Evolutionary conservation across 129 eudicot genomes (phyloP).

Genomic region (Artemisia annua): DNA sequence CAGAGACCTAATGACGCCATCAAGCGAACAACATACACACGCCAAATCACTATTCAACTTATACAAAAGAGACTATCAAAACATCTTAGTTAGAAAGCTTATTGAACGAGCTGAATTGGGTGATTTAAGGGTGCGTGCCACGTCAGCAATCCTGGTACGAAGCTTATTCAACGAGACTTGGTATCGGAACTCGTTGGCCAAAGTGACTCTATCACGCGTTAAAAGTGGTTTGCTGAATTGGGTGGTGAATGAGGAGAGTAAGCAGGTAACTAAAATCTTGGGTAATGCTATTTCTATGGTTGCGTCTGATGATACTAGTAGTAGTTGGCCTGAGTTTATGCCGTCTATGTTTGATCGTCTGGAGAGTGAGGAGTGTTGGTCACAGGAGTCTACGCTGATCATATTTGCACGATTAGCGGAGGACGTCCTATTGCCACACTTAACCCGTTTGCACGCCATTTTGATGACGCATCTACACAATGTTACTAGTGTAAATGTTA

Average conservation of each 20-base stretch:
- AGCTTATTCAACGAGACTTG: conserved; percentile 69
- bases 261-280: conserved; percentile 66
- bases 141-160: conserved; percentile 79
- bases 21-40: too few relatives aligned
- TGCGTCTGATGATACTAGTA: too few relatives aligned
- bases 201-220: conserved; percentile 52
- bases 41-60: too few relatives aligned
- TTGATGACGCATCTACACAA: conserved; percentile 62
- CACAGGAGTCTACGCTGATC: too few relatives aligned
- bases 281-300: conserved; percentile 90
- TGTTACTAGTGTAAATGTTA: conserved; percentile 53
- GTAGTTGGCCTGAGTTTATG: too few relatives aligned
- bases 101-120: conserved; percentile 31
- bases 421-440: conserved; percentile 61
- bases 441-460: conserved; percentile 72
- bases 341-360: too few relatives aligned
- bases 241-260: conserved; percentile 63
- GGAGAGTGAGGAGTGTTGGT: too few relatives aligned
- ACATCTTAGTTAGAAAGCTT: too few relatives aligned
- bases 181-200: conserved; percentile 47
- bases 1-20: too few relatives aligned
- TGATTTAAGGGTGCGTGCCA: conserved; percentile 69
- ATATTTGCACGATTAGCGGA: too few relatives aligned
- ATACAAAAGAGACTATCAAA: too few relatives aligned
- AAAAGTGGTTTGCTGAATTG: conserved; percentile 50